A percentile compares a stretch with the other conserved stretches of the same genome.
phyloP scores from a whole-genome alignment of 2,329 filamentous ascomycete genomes.

The Nothophoma quercina region DNA sequence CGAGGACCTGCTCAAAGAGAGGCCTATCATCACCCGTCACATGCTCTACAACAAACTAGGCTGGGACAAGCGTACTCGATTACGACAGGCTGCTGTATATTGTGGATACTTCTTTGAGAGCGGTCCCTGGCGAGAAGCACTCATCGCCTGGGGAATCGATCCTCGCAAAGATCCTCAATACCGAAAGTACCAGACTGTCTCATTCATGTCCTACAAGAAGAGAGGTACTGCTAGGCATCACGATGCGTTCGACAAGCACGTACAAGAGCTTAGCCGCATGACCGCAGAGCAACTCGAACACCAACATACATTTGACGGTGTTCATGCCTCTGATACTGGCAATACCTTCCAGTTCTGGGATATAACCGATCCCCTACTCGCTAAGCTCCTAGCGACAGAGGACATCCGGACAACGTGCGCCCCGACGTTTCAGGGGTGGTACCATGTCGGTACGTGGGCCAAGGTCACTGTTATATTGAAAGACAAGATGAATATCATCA shows the following conservation, averaged over 20 bases:
- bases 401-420: slow-evolving; percentile 58
- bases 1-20: slow-evolving; percentile 69
- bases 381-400: slow-evolving; percentile 69
- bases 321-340: slow-evolving; percentile 76
- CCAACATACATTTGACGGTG: slow-evolving; percentile 82
- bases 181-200: slow-evolving; percentile 83
- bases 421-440: slow-evolving; percentile 75
- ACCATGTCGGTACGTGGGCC: slow-evolving; percentile 77
- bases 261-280: slow-evolving; percentile 33
- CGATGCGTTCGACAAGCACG: slow-evolving; percentile 36
- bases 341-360: slow-evolving; percentile 97
- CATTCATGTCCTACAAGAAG: slow-evolving; percentile 45
- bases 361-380: slow-evolving; percentile 80
- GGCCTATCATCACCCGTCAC: slow-evolving; percentile 87
- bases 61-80: slow-evolving; percentile 59
- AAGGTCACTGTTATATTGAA: slow-evolving; percentile 90
- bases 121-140: slow-evolving; percentile 88
- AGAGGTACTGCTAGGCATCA: slow-evolving; percentile 35
- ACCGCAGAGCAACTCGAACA: slow-evolving; percentile 33
- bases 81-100: slow-evolving; percentile 82
- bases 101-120: slow-evolving; percentile 91
- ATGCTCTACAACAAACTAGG: slow-evolving; percentile 77
- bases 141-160: slow-evolving; percentile 86
- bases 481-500: slow-evolving; percentile 70
- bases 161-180: slow-evolving; percentile 79